Percentiles rank a stretch among this genome's conserved stretches.
Conservation (phyloP, 164 flowering plant genomes). For the Echeveria elegans region DNA sequence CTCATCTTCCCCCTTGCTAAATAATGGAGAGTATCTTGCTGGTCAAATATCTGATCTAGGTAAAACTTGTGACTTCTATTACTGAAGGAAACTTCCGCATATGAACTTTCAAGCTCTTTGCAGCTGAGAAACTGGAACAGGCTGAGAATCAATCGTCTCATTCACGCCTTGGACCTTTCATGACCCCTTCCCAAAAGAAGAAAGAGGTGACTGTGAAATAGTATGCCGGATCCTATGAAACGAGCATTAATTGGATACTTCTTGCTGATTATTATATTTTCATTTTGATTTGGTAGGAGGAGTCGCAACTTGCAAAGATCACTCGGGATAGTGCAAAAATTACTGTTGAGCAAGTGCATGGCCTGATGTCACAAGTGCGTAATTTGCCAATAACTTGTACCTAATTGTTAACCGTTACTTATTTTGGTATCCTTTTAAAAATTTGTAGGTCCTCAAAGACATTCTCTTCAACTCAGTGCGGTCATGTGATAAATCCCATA, state of each 20-base stretch:
- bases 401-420: neutral
- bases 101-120: constrained; percentile 14
- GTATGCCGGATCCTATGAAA: neutral
- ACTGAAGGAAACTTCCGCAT: neutral
- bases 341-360: constrained; percentile 98
- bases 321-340: constrained; percentile 97
- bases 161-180: constrained; percentile 68
- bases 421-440: neutral
- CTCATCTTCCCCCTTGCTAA: constrained; percentile 89
- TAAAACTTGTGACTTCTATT: constrained; percentile 17
- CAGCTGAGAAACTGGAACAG: constrained; percentile 98
- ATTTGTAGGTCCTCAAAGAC: constrained; percentile 92
- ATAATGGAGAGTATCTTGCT: constrained; percentile 95
- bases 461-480: constrained; percentile 86
- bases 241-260: neutral
- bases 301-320: constrained; percentile 88
- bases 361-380: constrained; percentile 97
- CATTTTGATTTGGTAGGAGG: constrained; percentile 50
- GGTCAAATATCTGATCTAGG: constrained; percentile 99
- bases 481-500: constrained; percentile 30
- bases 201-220: constrained; percentile 56
- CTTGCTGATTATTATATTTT: neutral
- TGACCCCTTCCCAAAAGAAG: constrained; percentile 72
- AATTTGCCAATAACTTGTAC: neutral
- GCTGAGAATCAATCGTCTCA: constrained; percentile 89